Evolutionary conservation across 2,329 filamentous ascomycete species (phyloP).

Genomic region (Colletotrichum zoysiae): DNA sequence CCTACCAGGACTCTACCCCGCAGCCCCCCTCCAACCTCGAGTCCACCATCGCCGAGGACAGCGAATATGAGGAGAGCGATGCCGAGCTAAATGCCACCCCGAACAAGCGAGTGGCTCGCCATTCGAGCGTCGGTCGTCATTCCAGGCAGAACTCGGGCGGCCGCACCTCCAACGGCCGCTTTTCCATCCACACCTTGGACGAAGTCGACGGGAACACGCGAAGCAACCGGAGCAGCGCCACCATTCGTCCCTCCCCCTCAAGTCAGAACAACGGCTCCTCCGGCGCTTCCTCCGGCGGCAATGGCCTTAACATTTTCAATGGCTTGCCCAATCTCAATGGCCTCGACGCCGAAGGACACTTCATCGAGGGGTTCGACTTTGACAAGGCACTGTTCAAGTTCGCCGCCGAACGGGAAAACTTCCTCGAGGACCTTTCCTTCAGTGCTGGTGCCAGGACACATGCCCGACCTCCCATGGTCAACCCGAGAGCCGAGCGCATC

Average conservation of each 20-base stretch:
- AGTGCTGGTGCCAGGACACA: constrained; percentile 84
- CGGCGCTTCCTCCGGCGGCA: constrained; percentile 42
- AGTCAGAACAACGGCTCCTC: constrained; percentile 39
- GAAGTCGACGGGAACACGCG: constrained; percentile 69
- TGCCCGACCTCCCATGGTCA: constrained; percentile 77
- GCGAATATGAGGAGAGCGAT: constrained; percentile 64
- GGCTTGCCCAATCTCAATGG: constrained; percentile 45
- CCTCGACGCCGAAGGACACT: constrained; percentile 34
- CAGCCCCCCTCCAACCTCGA: constrained; percentile 61
- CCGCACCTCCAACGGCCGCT: constrained; percentile 67
- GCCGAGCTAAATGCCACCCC: constrained; percentile 47
- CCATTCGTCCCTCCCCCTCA: constrained; percentile 64
- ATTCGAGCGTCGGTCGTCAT: constrained; percentile 65
- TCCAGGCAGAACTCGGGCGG: constrained; percentile 72
- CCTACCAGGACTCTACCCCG: constrained; percentile 67
- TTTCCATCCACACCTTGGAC: constrained; percentile 68
- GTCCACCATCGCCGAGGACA: constrained; percentile 73
- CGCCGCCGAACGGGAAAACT: constrained; percentile 92
- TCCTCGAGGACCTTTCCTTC: constrained; percentile 92
- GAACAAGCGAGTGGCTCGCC: constrained; percentile 59
- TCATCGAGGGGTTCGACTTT: constrained; percentile 78
- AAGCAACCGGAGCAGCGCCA: constrained; percentile 76
- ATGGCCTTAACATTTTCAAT: constrained; percentile 46
- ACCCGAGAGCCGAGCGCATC: constrained; percentile 85
- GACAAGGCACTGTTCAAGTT: constrained; percentile 95